phyloP scores from a whole-genome alignment of 176 grass and related monocot species.

The Pharus latifolius region DNA sequence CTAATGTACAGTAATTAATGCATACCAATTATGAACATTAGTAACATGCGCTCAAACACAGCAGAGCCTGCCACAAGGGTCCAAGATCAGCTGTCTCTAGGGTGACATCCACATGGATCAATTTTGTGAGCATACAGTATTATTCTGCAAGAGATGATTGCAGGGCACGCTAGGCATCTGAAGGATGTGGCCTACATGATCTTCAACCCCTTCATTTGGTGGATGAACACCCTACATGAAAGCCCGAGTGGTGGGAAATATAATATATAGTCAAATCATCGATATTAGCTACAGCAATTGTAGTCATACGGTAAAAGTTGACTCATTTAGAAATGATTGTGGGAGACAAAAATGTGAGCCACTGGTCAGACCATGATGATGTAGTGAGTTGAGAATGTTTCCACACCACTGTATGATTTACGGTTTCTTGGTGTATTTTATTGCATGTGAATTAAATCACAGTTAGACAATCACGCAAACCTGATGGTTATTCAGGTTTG shows the following conservation, averaged over 20 bases:
- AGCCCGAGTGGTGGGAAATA: neutral
- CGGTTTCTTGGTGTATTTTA: too few relatives aligned
- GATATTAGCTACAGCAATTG: neutral
- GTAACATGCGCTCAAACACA: neutral
- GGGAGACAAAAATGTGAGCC: neutral
- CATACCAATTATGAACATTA: neutral
- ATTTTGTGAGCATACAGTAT: neutral
- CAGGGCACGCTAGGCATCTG: neutral
- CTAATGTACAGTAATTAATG: neutral
- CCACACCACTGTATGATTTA: too few relatives aligned
- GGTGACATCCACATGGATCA: too few relatives aligned
- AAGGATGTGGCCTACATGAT: constrained; percentile 2
- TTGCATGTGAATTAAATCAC: neutral
- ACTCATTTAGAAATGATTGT: neutral
- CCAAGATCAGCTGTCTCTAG: neutral
- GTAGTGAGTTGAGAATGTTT: neutral
- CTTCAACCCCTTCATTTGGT: constrained; percentile 1
- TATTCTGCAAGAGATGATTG: neutral
- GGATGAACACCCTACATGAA: neutral
- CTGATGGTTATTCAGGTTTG: neutral
- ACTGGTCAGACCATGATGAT: neutral
- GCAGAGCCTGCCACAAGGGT: neutral
- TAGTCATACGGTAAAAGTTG: neutral
- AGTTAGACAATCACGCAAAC: neutral
- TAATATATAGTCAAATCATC: neutral